Evolutionary conservation across 805 yeast genomes (phyloP).

Genomic region (Wickerhamiella hasegawae): DNA sequence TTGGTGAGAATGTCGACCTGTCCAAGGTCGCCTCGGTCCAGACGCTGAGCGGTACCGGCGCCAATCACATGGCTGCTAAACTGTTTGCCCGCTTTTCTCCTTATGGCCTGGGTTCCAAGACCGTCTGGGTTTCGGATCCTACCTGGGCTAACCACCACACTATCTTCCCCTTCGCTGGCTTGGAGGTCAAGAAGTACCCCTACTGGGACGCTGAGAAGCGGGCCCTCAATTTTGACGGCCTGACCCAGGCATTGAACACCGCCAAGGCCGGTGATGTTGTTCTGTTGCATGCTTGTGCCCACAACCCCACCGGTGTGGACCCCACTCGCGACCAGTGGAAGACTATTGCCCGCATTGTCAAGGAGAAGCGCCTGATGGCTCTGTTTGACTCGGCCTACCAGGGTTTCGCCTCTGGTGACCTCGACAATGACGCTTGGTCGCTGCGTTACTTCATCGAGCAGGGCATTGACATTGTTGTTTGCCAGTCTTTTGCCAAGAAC

Average conservation of each 20-base stretch:
- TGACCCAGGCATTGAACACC: conserved; percentile 39
- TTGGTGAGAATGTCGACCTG: conserved; percentile 47
- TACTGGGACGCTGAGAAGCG: conserved; percentile 54
- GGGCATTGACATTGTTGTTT: conserved; percentile 31
- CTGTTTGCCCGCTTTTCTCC: conserved; percentile 49
- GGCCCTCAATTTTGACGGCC: conserved; percentile 46
- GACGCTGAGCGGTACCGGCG: conserved; percentile 92
- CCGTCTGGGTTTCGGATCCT: conserved; percentile 64
- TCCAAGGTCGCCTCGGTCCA: conserved; percentile 63
- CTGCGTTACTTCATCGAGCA: conserved; percentile 30
- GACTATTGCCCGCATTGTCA: conserved; percentile 47
- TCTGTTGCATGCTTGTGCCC: conserved; percentile 86
- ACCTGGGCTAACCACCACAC: conserved; percentile 92
- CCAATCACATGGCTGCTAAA: conserved; percentile 70
- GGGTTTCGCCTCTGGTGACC: conserved; percentile 80
- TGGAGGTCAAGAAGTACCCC: conserved; percentile 41
- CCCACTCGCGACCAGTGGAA: conserved; percentile 73
- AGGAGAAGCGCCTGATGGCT: conserved; percentile 49
- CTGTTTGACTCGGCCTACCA: conserved; percentile 90
- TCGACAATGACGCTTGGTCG: conserved; percentile 53
- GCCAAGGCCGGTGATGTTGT: conserved; percentile 49
- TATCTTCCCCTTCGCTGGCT: conserved; percentile 60
- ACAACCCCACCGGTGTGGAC: conserved; percentile 94
- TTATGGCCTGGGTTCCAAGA: conserved; percentile 25
- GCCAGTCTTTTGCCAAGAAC: conserved; percentile 91